Conservation (phyloP, 208 protist genomes). For the Tritrichomonas musculus region DNA sequence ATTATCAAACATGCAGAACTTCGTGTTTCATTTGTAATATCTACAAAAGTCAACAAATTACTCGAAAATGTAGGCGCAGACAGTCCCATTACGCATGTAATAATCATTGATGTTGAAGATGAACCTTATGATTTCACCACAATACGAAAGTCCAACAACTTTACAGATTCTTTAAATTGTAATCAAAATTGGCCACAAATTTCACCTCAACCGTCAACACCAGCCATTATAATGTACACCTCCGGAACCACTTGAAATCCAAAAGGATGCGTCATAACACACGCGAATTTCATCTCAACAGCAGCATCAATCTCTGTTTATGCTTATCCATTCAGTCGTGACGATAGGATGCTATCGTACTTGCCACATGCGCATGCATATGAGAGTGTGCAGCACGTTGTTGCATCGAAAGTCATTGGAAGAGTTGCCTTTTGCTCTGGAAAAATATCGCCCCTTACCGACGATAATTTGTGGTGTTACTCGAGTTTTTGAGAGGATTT, state of each 20-base stretch:
- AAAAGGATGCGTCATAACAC: constrained; percentile 38
- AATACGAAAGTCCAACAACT: background rate
- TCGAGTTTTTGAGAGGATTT: background rate
- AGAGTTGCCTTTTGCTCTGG: constrained; percentile 26
- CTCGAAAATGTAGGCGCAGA: background rate
- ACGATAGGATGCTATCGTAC: constrained; percentile 36
- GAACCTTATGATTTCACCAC: background rate
- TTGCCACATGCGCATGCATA: constrained; percentile 42
- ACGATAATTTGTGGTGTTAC: constrained; percentile 33
- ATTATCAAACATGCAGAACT: constrained; percentile 40
- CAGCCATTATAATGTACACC: constrained; percentile 19
- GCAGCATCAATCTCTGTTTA: background rate
- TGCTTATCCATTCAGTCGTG: background rate
- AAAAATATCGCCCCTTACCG: constrained; percentile 20
- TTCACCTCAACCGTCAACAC: background rate
- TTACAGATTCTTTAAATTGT: background rate
- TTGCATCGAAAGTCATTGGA: background rate
- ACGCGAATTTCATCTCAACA: constrained; percentile 30
- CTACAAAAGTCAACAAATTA: background rate
- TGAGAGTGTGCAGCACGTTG: constrained; percentile 4
- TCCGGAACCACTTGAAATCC: constrained; percentile 8
- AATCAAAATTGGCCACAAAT: background rate
- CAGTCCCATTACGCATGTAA: background rate
- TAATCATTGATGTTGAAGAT: background rate
- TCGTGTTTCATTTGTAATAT: background rate